Base-by-base conservation (phyloP, 176 grass and related monocot species). In the Ensete ventricosum region DNA sequence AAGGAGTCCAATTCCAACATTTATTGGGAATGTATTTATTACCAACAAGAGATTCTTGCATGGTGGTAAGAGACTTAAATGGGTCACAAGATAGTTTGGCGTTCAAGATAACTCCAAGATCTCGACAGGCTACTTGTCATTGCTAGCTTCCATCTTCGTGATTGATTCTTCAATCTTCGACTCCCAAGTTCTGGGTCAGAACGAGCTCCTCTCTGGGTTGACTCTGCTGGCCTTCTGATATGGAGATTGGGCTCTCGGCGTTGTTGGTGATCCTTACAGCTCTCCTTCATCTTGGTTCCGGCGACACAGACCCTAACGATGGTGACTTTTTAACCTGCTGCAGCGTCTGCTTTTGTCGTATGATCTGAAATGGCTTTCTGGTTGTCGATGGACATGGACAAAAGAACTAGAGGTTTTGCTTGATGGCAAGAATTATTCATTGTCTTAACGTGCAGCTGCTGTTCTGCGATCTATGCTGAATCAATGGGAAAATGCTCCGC, bases 401-500 rank as follows among this genome's bases (percentile, higher is more conserved):
- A 43, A 43, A 43, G 34, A 43, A 43, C 34, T 43, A 43, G 3
- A 43, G 34, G 34, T 43, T 80, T 26, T 22, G 5, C 53, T 65
- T 79, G n/a, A 75, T 59, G 21, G 50, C 54, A 50, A 81, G 77
- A 43, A 43, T 43, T 43, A 43, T 43, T 43, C 4, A 43, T 43
- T 43, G 34, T 43, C 34, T 43, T 78, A 64, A 73, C 7, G 54
- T 85, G 53, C 81, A 98, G 94, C 76, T 80, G 54, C 79, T 9
- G 72, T 84, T 14, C 86, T 98, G 34, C 80, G 87, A 73, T 78
- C 88, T 20, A 74, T 98, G 75, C 79, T 69, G 58, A 67, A 74
- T 55, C 69, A 83, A 23, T 98, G 94, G 94, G 64, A 81, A 78
- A 84, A 91, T 82, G 63, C 71, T 78, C 94, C 94, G 1, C 84